Percentiles rank a stretch among this genome's conserved stretches.
These are phyloP conservation scores for Phytophthora macrochlamydospora DNA, from an alignment of 352 stramenopile genomes.

Conservation along the genomic window DNA sequence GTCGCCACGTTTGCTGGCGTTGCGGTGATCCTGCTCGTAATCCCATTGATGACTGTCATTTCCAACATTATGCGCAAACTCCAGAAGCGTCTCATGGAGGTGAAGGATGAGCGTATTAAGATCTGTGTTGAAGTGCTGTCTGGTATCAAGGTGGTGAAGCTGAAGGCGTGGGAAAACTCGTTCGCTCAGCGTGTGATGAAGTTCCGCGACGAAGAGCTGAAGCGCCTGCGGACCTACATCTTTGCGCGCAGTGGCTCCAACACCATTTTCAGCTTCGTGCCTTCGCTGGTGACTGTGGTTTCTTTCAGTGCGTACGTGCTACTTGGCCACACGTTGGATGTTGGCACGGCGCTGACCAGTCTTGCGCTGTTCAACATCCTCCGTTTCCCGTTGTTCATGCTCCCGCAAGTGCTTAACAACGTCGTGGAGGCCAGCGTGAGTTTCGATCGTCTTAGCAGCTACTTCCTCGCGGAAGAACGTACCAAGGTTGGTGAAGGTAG, in stretches of 20 bases:
- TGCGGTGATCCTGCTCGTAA: conserved; percentile 92
- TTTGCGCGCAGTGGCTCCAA: conserved; percentile 37
- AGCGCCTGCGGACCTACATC: conserved; percentile 66
- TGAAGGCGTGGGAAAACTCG: conserved; percentile 55
- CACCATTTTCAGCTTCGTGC: conserved; percentile 65
- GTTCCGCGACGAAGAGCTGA: conserved; percentile 82
- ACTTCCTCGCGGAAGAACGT: conserved; percentile 74
- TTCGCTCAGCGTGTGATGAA: conserved; percentile 64
- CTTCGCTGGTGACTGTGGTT: conserved; percentile 53
- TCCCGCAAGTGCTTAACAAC: conserved; percentile 95
- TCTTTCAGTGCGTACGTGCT: conserved; percentile 61
- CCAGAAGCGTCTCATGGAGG: conserved; percentile 72
- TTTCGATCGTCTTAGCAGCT: conserved; percentile 65
- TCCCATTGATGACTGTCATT: conserved; percentile 91
- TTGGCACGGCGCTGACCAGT: conserved; percentile 57
- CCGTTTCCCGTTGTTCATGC: conserved; percentile 96
- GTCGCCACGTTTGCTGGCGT: conserved; percentile 91
- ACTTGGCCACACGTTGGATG: conserved; percentile 61
- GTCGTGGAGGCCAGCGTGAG: conserved; percentile 89
- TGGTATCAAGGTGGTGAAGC: conserved; percentile 64
- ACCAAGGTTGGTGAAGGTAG: conserved; percentile 74
- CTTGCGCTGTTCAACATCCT: conserved; percentile 78
- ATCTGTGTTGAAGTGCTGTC: conserved; percentile 72
- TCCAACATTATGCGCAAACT: conserved; percentile 82
- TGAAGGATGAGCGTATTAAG: conserved; percentile 95